Conservation (phyloP, 176 grass and related monocot genomes). For the Oryza nivara region DNA sequence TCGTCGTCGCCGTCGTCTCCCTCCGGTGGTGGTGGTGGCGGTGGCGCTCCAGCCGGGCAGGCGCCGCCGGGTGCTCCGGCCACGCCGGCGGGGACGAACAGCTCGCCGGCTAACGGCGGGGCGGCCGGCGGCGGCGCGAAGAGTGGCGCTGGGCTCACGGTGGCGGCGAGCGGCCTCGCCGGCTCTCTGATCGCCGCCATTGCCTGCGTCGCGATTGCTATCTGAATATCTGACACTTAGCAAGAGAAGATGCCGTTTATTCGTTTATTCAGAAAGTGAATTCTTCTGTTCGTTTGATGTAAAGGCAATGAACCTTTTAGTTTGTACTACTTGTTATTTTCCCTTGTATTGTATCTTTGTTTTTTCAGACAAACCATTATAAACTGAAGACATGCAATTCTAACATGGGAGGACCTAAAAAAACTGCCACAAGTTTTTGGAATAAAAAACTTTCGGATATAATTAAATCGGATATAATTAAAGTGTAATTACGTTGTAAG, state of each 20-base stretch:
- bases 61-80: background rate
- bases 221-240: slow-evolving; percentile 21
- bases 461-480: too few species aligned
- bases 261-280: background rate
- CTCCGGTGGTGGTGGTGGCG: background rate
- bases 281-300: background rate
- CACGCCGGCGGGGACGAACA: background rate
- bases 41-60: background rate
- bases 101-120: slow-evolving; percentile 2
- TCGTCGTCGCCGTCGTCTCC: slow-evolving; percentile 29
- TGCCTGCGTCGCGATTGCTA: slow-evolving; percentile 50
- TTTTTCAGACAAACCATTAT: background rate
- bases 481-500: too few species aligned
- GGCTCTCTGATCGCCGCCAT: slow-evolving; percentile 41
- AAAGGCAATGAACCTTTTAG: background rate
- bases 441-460: too few species aligned
- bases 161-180: slow-evolving; percentile 17
- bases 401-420: too few species aligned
- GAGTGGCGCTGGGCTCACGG: slow-evolving; percentile 39
- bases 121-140: background rate
- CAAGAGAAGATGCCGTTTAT: background rate
- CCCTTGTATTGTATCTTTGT: too few species aligned
- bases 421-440: too few species aligned
- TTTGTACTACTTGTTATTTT: too few species aligned
- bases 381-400: background rate